Evolutionary conservation across 1,284 basidiomycete genomes (phyloP).

Genomic region (Earliella scabrosa): DNA sequence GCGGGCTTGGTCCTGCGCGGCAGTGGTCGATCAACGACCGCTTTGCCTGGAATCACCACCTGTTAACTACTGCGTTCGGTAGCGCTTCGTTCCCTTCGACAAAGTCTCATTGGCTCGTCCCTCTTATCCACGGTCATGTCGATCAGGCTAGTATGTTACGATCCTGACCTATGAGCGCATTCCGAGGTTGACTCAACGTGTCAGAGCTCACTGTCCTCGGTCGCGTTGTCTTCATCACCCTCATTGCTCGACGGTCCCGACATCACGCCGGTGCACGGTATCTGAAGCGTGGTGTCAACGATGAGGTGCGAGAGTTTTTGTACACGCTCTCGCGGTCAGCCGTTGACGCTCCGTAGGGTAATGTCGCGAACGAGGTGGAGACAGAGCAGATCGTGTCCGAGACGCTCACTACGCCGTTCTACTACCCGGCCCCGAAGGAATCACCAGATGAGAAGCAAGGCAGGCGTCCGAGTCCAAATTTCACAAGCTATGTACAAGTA

Average conservation of each 20-base stretch:
- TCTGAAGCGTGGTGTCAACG: conserved; percentile 93
- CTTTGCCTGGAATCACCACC: conserved; percentile 96
- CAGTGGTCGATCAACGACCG: conserved; percentile 83
- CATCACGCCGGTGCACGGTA: conserved; percentile 98
- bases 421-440: conserved; percentile 57
- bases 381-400: conserved; percentile 99
- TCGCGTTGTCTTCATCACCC: conserved; percentile 89
- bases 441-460: conserved; percentile 34
- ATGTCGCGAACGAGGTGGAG: conserved; percentile 99
- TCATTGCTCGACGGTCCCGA: conserved; percentile 93
- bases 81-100: conserved; percentile 38
- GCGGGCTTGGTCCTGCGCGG: conserved; percentile 31
- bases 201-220: conserved; percentile 91
- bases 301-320: conserved; percentile 57
- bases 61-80: conserved; percentile 74
- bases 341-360: conserved; percentile 61
- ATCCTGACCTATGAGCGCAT: not conserved
- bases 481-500: conserved; percentile 93
- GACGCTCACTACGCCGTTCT: conserved; percentile 90
- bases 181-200: not conserved
- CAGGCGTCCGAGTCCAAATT: conserved; percentile 78
- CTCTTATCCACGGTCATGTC: conserved; percentile 94
- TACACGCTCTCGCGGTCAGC: not conserved
- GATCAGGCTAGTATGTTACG: conserved; percentile 93
- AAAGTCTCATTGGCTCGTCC: conserved; percentile 86